These are phyloP conservation scores for Irpex sp. DNA, from an alignment of 1,284 basidiomycete species.

Conservation along the genomic window DNA sequence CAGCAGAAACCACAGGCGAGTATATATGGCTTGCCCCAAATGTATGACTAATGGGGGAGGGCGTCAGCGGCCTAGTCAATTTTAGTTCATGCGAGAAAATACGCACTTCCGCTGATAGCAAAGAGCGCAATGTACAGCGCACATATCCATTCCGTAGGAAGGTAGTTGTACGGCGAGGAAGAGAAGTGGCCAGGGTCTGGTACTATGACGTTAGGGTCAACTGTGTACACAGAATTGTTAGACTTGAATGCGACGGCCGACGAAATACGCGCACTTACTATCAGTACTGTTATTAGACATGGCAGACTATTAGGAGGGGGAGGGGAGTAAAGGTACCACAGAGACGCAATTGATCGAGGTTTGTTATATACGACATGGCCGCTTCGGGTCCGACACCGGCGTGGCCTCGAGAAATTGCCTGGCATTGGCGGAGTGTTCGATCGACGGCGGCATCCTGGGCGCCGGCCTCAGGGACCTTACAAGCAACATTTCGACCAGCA, in stretches of 20 bases:
- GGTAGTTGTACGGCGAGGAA: constrained; percentile 24
- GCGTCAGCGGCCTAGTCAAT: neutral
- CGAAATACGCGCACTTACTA: neutral
- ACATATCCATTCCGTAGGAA: constrained; percentile 28
- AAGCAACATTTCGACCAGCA: too few relatives aligned
- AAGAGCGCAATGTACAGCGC: constrained; percentile 20
- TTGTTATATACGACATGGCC: neutral
- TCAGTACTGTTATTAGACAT: neutral
- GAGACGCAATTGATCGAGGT: neutral
- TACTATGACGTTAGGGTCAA: neutral
- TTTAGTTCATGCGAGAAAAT: neutral
- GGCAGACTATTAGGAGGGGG: neutral
- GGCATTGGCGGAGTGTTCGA: too few relatives aligned
- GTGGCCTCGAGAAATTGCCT: neutral
- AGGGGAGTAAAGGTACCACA: neutral
- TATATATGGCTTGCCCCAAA: constrained; percentile 28
- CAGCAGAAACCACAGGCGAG: constrained; percentile 35
- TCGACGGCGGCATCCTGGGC: too few relatives aligned
- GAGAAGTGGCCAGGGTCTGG: neutral
- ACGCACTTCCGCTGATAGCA: neutral
- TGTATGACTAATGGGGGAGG: constrained; percentile 27
- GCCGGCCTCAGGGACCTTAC: too few relatives aligned
- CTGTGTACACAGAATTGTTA: neutral
- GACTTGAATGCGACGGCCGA: neutral
- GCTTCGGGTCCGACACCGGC: neutral